Evolutionary conservation across 2,329 filamentous ascomycete species (phyloP).

Genomic region (Raffaelea arxii): DNA sequence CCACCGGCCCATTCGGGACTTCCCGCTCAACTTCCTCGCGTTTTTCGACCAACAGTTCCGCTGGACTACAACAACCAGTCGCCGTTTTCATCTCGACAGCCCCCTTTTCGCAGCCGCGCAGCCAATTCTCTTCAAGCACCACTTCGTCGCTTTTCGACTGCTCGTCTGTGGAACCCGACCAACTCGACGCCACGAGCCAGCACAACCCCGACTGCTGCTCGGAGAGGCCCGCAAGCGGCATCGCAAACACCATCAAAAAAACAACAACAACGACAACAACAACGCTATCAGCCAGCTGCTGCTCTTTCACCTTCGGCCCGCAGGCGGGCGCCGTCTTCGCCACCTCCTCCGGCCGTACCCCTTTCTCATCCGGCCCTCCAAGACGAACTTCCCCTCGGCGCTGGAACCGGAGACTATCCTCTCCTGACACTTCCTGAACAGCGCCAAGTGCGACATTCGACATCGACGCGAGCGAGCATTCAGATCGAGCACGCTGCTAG

Average conservation of each 20-base stretch:
- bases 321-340: slow-evolving; percentile 41
- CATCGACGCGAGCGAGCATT: slow-evolving; percentile 36
- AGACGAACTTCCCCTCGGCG: slow-evolving; percentile 26
- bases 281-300: slow-evolving; percentile 3
- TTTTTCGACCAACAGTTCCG: slow-evolving; percentile 9
- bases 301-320: slow-evolving; percentile 14
- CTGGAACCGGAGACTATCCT: slow-evolving; percentile 37
- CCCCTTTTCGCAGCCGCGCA: slow-evolving; percentile 35
- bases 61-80: slow-evolving; percentile 20
- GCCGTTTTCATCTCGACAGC: slow-evolving; percentile 34
- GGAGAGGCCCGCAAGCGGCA: background rate
- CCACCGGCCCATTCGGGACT: background rate
- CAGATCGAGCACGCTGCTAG: slow-evolving; percentile 39
- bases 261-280: background rate
- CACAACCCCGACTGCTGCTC: slow-evolving; percentile 6
- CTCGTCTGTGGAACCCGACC: slow-evolving; percentile 51
- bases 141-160: slow-evolving; percentile 31
- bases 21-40: background rate
- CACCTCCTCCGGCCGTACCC: slow-evolving; percentile 41
- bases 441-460: slow-evolving; percentile 32
- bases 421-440: slow-evolving; percentile 42
- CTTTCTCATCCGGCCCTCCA: slow-evolving; percentile 29
- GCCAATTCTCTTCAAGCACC: slow-evolving; percentile 13
- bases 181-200: slow-evolving; percentile 45
- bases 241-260: slow-evolving; percentile 1